Base-by-base conservation (phyloP, 2,329 filamentous ascomycete species). In the Monosporascus cannonballus region DNA sequence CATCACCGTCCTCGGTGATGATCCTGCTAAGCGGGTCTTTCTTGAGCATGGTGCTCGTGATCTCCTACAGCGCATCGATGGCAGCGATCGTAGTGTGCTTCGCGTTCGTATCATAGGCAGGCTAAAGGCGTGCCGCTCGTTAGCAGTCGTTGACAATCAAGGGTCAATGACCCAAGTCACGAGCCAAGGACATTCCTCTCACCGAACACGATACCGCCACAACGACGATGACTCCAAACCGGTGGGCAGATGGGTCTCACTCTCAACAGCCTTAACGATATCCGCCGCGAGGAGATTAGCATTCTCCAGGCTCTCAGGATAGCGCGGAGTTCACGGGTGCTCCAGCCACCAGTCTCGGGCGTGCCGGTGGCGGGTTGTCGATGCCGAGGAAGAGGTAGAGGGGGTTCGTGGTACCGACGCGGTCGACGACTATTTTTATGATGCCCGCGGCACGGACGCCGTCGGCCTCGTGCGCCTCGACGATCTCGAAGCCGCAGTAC, bases 351-450 rank as follows among this genome's bases (percentile, higher is more conserved):
- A 1, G 86, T 89, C 74, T 90, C 86, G 1, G 86, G 87, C 0
- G 87, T 90, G 8, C 87, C 87, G 0, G 86, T 90, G 0, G 84
- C 86, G 14, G 86, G 87, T 89, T 91, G 65, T 96, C 90, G 61
- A 96, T 96, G 65, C 96, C 91, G 47, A 95, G 85, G 6, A 83
- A 89, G 34, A 95, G 72, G 65, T 95, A 95, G 0, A 94, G 87
- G 0, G 89, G 89, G 55, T 84, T 85, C 51, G 78, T 77, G 22
- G 84, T 86, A 8, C 88, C 89, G 18, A 95, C 87, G 24, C 89
- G 78, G 3, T 89, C 84, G 44, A 82, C 73, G 64, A 95, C 94
- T 67, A 82, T 85, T 70, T 87, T 82, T 67, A 93, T 87, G 65
- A 95, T 92, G 4, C 89, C 89, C 0, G 83, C 79, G 27, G 79